Percentiles rank a stretch among this genome's conserved stretches.
Conservation (phyloP, 2,329 filamentous ascomycete species). For the Sclerotinia subarctica region DNA sequence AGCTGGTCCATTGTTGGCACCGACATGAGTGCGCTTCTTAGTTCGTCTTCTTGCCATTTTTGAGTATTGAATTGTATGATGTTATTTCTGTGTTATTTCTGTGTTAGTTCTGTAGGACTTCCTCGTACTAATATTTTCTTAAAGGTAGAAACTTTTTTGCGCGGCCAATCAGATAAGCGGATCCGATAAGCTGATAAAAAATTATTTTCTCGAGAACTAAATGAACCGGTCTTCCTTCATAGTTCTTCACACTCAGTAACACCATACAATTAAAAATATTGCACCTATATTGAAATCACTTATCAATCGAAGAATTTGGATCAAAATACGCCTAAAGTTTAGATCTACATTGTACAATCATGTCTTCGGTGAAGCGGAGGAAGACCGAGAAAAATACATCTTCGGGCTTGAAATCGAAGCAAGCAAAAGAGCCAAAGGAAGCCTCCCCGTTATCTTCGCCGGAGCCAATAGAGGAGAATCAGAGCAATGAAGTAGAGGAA, state of each 20-base stretch:
- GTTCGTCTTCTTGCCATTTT: constrained; percentile 75
- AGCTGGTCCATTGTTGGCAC: constrained; percentile 53
- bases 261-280: background rate
- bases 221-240: background rate
- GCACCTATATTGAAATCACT: background rate
- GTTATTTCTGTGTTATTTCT: constrained; percentile 2
- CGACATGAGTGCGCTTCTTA: constrained; percentile 86
- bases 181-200: constrained; percentile 38
- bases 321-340: background rate
- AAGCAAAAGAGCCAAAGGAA: constrained; percentile 23
- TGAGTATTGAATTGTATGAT: constrained; percentile 25
- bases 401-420: constrained; percentile 25
- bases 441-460: constrained; percentile 16
- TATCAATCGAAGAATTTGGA: background rate
- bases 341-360: constrained; percentile 19
- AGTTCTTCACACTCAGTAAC: background rate
- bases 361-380: constrained; percentile 38
- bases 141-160: constrained; percentile 27
- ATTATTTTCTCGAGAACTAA: constrained; percentile 26
- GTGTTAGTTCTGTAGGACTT: background rate
- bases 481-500: constrained; percentile 20
- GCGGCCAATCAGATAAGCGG: constrained; percentile 32
- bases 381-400: constrained; percentile 33
- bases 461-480: constrained; percentile 8
- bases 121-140: constrained; percentile 16